phyloP scores from a whole-genome alignment of 495 filamentous ascomycete species.

The Mytilinidion resinicola region DNA sequence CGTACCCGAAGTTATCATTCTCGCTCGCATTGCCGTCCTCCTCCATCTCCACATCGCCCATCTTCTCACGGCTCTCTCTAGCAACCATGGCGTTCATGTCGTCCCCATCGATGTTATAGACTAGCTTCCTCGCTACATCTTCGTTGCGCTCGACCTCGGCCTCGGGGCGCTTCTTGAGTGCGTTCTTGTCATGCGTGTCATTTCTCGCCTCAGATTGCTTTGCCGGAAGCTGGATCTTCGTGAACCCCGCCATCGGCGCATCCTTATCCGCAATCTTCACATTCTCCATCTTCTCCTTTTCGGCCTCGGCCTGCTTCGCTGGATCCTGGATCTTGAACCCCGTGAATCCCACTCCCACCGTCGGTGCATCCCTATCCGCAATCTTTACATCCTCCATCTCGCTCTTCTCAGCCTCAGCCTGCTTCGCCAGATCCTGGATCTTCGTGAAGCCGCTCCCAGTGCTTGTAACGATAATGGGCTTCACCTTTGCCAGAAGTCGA shows the following conservation, averaged over 20 bases:
- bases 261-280: background rate
- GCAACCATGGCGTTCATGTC: conserved; percentile 28
- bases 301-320: conserved; percentile 14
- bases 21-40: conserved; percentile 42
- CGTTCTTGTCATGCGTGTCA: too few species aligned
- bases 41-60: background rate
- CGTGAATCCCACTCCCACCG: conserved; percentile 45
- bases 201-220: too few species aligned
- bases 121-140: too few species aligned
- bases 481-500: conserved; percentile 49
- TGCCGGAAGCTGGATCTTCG: conserved; percentile 13
- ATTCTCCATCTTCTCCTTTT: conserved; percentile 17
- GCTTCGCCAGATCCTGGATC: conserved; percentile 30
- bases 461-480: conserved; percentile 23
- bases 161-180: too few species aligned
- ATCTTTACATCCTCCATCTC: background rate
- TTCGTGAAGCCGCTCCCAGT: conserved; percentile 49
- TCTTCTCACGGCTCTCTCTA: conserved; percentile 26
- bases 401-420: conserved; percentile 13
- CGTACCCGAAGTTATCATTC: conserved; percentile 35
- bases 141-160: too few species aligned
- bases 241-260: conserved; percentile 14
- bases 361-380: too few species aligned
- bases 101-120: too few species aligned
- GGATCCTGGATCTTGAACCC: conserved; percentile 42